These are phyloP conservation scores for Saccharomycopsis malanga DNA, from an alignment of 805 yeast genomes.

Conservation along the genomic window DNA sequence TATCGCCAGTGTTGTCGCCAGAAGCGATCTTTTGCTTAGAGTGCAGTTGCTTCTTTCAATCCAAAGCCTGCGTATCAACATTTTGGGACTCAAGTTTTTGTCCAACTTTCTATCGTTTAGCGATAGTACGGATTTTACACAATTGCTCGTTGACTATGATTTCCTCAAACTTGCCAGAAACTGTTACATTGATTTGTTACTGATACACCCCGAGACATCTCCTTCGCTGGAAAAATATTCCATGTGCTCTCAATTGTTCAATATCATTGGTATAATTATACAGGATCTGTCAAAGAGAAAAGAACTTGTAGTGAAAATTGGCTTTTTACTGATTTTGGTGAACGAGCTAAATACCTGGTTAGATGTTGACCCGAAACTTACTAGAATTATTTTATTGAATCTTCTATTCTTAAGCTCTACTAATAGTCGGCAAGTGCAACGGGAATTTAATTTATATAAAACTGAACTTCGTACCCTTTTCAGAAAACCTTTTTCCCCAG, in stretches of 20 bases:
- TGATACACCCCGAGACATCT: too few relatives aligned
- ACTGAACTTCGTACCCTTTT: neutral
- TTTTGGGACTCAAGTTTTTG: neutral
- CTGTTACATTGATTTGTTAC: too few relatives aligned
- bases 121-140: neutral
- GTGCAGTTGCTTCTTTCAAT: neutral
- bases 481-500: too few relatives aligned
- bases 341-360: too few relatives aligned
- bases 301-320: neutral
- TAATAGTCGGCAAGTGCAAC: neutral
- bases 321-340: slow-evolving; percentile 1
- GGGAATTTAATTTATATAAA: neutral
- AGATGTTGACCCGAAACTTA: too few relatives aligned
- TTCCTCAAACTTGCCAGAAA: neutral
- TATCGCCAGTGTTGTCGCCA: neutral
- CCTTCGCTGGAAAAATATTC: too few relatives aligned
- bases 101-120: neutral
- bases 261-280: too few relatives aligned
- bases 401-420: too few relatives aligned
- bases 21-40: neutral
- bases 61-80: neutral
- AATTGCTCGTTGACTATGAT: neutral
- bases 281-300: too few relatives aligned
- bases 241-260: too few relatives aligned
- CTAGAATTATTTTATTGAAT: too few relatives aligned